Evolutionary conservation across 805 yeast genomes (phyloP), one percentile per base, ranked within the genome.

Genomic region (Komagataella kurtzmanii): DNA sequence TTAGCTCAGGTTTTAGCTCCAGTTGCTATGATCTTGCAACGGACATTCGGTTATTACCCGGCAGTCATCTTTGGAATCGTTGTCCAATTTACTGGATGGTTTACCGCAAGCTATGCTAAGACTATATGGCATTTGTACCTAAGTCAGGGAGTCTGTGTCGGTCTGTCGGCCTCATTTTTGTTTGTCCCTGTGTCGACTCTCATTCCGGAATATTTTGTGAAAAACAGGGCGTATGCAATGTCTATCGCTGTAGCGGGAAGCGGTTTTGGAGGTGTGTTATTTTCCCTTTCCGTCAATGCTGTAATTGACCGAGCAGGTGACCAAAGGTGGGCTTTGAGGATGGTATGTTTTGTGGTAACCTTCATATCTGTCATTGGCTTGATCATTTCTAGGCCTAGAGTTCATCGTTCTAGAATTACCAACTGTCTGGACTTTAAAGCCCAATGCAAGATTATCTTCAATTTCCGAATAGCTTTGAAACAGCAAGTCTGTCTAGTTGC

Each of bases 1-100:
- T 63, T 81, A 51, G 85, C 86, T 18, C 83, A 84, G 60, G 64
- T 75, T 55, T 64, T 79, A 51, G 67, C 87, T 47, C 93, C 95
- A 3, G 54, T 81, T 17, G 73, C 76, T 0, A 67, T 75, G 52
- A 57, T 79, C 0, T 54, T 75, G 6, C 72, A 74, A 57, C 71
- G 73, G 54, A 55, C 79, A 10, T 66, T 77, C 54, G 84, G 88
- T 0, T 64, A 76, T 53, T 73, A 70, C 57, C 50, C 59, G 3
- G 70, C 80, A 2, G 71, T 79, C 67, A 46, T 60, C 0, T 24
- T 67, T 2, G 81, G 81, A 1, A 61, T 67, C 45, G 61, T 62
- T 8, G 46, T 75, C 3, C 81, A 76, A 58, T 61, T 73, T 3
- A 65, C 66, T 1, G 81, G 78, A 0, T 76, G 70, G 54, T 64